These are phyloP conservation scores for Psophocarpus tetragonolobus DNA, from an alignment of 306 rosid genomes.

Conservation along the genomic window DNA sequence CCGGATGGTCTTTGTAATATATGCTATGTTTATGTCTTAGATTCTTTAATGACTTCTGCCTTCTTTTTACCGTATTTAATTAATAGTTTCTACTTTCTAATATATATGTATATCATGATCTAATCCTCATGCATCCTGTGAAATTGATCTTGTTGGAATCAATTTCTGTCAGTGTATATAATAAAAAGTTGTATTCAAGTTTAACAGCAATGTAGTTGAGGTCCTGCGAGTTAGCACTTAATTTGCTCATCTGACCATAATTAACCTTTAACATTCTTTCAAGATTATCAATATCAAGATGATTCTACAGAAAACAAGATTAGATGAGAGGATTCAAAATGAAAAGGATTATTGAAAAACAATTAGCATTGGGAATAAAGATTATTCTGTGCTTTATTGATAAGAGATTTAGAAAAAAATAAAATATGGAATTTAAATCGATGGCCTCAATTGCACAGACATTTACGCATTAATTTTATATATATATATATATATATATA, in stretches of 20 bases:
- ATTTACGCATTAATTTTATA: no score
- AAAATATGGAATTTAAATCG: conserved; percentile 17
- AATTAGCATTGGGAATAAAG: background rate
- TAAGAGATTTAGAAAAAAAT: background rate
- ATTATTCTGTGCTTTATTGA: conserved; percentile 7
- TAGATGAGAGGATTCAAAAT: background rate
- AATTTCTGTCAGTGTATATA: background rate
- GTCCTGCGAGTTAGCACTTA: no score
- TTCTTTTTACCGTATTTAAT: background rate
- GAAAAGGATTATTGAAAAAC: background rate
- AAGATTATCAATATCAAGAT: background rate
- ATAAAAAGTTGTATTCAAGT: conserved; percentile 9
- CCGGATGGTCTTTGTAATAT: conserved; percentile 27
- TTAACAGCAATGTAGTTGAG: background rate
- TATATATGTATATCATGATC: conserved; percentile 30
- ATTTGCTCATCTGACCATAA: no score
- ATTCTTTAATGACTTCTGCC: conserved; percentile 23
- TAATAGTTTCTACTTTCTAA: background rate
- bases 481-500: no score
- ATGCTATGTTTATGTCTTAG: conserved; percentile 12
- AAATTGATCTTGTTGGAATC: background rate
- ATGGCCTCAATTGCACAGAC: conserved; percentile 21
- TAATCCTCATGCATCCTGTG: background rate
- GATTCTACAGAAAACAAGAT: background rate
- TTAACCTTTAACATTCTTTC: background rate